These are phyloP conservation scores for Lasiodiplodia hormozganensis DNA, from an alignment of 2,329 filamentous ascomycete species.

Conservation along the genomic window DNA sequence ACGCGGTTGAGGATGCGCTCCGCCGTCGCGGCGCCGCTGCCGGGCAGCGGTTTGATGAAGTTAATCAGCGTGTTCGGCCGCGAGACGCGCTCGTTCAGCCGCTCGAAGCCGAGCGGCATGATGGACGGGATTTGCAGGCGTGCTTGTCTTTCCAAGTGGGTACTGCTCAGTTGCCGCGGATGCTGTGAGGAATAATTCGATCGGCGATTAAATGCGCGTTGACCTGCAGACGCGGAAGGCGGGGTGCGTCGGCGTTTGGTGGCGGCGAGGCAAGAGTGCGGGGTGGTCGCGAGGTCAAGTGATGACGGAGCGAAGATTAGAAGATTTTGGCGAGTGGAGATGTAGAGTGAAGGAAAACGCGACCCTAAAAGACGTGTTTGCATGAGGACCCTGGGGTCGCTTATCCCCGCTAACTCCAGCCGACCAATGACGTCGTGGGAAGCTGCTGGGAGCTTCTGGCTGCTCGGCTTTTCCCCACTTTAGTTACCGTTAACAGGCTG, in stretches of 20 bases:
- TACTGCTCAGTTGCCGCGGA: neutral
- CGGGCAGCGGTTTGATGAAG: conserved; percentile 82
- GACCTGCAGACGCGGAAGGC: neutral
- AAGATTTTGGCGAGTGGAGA: neutral
- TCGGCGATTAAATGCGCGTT: neutral
- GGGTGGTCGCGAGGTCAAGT: neutral
- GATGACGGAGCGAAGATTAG: neutral
- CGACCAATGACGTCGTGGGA: conserved; percentile 10
- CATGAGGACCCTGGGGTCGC: neutral
- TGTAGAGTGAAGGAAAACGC: neutral
- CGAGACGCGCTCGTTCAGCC: conserved; percentile 76
- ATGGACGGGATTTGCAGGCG: conserved; percentile 24
- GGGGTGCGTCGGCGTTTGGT: neutral
- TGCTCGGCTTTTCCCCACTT: conserved; percentile 12
- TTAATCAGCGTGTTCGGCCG: conserved; percentile 80
- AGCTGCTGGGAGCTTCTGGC: neutral
- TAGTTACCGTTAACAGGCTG: no score
- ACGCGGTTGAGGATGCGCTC: conserved; percentile 47
- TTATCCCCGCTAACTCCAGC: conserved; percentile 2
- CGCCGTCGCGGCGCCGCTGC: conserved; percentile 51
- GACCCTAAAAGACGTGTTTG: neutral
- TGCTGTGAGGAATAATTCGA: neutral
- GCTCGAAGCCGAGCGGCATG: conserved; percentile 81
- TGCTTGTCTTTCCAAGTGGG: no score
- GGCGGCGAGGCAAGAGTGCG: neutral